These are phyloP conservation scores for Asterophora lycoperdoides DNA, from an alignment of 768 basidiomycete species.

Conservation along the genomic window DNA sequence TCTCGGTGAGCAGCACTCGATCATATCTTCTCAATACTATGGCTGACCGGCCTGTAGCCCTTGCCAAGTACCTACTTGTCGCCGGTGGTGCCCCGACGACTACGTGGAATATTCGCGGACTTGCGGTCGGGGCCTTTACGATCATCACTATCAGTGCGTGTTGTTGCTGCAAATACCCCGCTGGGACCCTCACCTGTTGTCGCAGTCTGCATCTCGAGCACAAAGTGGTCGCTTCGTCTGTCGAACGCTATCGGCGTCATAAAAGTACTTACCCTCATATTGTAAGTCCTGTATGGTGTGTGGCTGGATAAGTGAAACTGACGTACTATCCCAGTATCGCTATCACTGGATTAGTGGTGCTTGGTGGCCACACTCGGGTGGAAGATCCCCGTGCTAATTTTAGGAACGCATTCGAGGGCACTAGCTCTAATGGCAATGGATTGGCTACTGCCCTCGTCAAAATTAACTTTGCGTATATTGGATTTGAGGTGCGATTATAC, in stretches of 20 bases:
- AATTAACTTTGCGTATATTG: slow-evolving; percentile 37
- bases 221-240: no score
- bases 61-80: slow-evolving; percentile 33
- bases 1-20: slow-evolving; percentile 25
- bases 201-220: slow-evolving; percentile 29
- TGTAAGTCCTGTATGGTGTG: slow-evolving; percentile 22
- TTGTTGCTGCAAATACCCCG: slow-evolving; percentile 11
- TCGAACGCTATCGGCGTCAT: no score
- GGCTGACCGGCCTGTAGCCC: slow-evolving; percentile 19
- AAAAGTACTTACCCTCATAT: slow-evolving; percentile 29
- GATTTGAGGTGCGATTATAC: no score
- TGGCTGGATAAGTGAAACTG: no score
- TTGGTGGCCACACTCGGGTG: no score
- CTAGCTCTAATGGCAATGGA: slow-evolving; percentile 45
- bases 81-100: slow-evolving; percentile 25
- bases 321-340: no score
- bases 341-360: slow-evolving; percentile 55
- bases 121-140: slow-evolving; percentile 32
- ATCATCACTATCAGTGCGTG: no score
- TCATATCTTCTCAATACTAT: not conserved
- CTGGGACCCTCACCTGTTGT: not conserved
- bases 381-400: slow-evolving; percentile 56
- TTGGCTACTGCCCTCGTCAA: slow-evolving; percentile 33
- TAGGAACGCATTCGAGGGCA: slow-evolving; percentile 51
- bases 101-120: slow-evolving; percentile 32